Evolutionary conservation across 2,329 filamentous ascomycete genomes (phyloP), one percentile per base, ranked within the genome.

Genomic region (Tolypocladium tropicale): DNA sequence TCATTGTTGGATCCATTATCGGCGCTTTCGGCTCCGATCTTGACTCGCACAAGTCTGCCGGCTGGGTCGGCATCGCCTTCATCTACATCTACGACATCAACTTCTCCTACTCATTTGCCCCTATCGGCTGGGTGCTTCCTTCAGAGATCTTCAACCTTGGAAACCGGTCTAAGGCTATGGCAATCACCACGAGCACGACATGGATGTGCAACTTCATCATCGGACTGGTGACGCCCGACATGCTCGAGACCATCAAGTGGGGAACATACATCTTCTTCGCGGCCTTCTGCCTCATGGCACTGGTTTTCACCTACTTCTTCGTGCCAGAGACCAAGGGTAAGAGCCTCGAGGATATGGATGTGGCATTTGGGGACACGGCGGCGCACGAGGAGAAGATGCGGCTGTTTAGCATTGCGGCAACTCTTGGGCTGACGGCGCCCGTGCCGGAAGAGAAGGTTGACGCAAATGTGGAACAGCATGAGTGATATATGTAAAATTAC

Each of bases 51-150:
- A 63, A 70, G 18, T 66, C 70, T 2, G 75, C 81, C 0, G 71
- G 72, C n/a, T 78, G 73, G 56, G 78, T 78, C 2, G 80, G 86
- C 59, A 86, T 87, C 59, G 80, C 81, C 23, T 85, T 86, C 62
- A 82, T 78, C 53, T 86, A 85, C 65, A 74, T 86, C 18, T 76
- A 86, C 57, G 81, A 85, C 63, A 76, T 85, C 61, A 74, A 83
- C 59, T 86, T 86, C 64, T 79, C 81, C 1, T 72, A 85, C n/a
- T 86, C 82, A 0, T 75, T 84, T 21, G 83, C 82, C 0, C 82
- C 83, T 0, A 79, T 84, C 3, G 81, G 78, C 55, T 86, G 84
- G 83, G 78, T 86, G 49, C 85, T 86, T 59, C 80, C 81, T 0
- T 79, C 82, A 5, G 84, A 87, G 65, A 78, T 86, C 36, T 86